These are phyloP conservation scores for Ogataea populi-albae DNA, from an alignment of 805 yeast species.

Conservation along the genomic window DNA sequence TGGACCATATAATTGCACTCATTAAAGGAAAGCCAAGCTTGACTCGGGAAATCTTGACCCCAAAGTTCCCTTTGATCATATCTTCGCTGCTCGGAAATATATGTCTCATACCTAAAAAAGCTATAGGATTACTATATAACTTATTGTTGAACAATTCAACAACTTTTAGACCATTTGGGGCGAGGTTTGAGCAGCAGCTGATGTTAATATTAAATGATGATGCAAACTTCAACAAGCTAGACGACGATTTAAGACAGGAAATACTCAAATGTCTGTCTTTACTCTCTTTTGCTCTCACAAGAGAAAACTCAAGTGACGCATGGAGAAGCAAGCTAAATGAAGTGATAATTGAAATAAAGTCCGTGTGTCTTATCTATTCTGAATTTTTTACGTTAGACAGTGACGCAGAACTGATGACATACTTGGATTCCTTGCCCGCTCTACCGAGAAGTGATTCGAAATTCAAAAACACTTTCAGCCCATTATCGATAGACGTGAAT, in stretches of 20 bases:
- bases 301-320: conserved; percentile 44
- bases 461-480: conserved; percentile 38
- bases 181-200: conserved; percentile 52
- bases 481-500: conserved; percentile 58
- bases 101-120: conserved; percentile 36
- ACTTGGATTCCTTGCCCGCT: conserved; percentile 42
- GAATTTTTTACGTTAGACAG: conserved; percentile 56
- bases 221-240: conserved; percentile 37
- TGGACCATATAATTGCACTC: conserved; percentile 40
- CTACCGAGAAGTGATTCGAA: conserved; percentile 17
- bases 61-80: conserved; percentile 66
- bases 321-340: conserved; percentile 48
- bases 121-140: conserved; percentile 40
- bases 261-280: conserved; percentile 52
- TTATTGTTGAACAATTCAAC: conserved; percentile 62
- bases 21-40: conserved; percentile 80
- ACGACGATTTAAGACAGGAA: conserved; percentile 36
- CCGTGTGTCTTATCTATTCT: conserved; percentile 53
- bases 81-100: conserved; percentile 47
- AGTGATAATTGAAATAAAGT: conserved; percentile 51
- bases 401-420: conserved; percentile 46
- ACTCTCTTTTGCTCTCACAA: conserved; percentile 52
- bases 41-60: conserved; percentile 79
- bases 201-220: conserved; percentile 34
- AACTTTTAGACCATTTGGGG: conserved; percentile 76